phyloP scores from a whole-genome alignment of 1,284 basidiomycete genomes.

The Microbotryum lychnidis-dioicae region DNA sequence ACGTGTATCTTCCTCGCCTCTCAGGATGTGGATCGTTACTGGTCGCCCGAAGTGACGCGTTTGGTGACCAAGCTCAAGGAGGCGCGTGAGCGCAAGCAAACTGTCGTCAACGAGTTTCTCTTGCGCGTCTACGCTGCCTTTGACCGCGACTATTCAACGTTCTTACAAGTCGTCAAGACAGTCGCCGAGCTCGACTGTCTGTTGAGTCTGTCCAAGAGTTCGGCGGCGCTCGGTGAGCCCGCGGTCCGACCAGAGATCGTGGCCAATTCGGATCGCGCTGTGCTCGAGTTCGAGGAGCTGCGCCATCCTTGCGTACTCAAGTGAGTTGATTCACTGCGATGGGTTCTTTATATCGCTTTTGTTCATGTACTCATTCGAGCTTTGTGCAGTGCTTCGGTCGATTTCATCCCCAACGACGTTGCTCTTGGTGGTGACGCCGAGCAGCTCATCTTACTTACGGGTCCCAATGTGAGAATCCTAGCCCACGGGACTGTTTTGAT shows the following conservation, averaged over 20 bases:
- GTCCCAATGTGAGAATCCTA: conserved; percentile 66
- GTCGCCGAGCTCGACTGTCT: conserved; percentile 88
- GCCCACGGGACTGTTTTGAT: neutral
- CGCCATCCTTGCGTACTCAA: conserved; percentile 61
- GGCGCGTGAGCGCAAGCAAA: conserved; percentile 73
- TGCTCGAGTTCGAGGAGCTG: conserved; percentile 67
- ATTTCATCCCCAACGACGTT: conserved; percentile 92
- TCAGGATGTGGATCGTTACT: conserved; percentile 54
- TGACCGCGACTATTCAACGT: conserved; percentile 35
- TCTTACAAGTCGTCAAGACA: conserved; percentile 45
- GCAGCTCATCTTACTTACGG: conserved; percentile 80
- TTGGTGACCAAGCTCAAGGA: conserved; percentile 78
- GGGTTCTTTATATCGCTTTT: no score
- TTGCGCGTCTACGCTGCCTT: conserved; percentile 34
- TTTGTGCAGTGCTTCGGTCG: conserved; percentile 40
- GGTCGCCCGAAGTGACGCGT: conserved; percentile 60
- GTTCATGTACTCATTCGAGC: conserved; percentile 56
- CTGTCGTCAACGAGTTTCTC: conserved; percentile 74
- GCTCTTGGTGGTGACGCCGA: conserved; percentile 67
- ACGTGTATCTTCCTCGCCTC: neutral
- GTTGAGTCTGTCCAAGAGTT: conserved; percentile 83
- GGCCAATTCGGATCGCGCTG: conserved; percentile 60
- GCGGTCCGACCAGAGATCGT: conserved; percentile 83
- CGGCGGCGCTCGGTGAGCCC: conserved; percentile 80
- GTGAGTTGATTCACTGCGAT: conserved; percentile 4